Conservation (phyloP, 1,284 basidiomycete species). For the Flammula alnicola region DNA sequence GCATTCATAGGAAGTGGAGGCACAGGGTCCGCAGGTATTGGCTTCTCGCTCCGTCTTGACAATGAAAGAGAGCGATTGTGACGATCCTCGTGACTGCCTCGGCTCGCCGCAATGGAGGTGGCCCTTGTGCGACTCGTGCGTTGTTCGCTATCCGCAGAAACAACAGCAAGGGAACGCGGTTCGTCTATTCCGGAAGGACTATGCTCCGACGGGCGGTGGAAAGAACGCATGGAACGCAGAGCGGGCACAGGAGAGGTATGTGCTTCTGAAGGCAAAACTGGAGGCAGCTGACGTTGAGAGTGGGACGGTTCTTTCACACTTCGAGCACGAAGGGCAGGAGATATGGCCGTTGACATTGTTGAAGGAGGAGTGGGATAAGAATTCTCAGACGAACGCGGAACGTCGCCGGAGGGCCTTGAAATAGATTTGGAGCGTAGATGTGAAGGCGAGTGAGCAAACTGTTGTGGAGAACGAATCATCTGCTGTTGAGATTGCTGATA, state of each 20-base stretch:
- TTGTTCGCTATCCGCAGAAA: constrained; percentile 35
- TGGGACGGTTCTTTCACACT: constrained; percentile 22
- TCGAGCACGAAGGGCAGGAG: constrained; percentile 17
- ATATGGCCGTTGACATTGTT: constrained; percentile 4
- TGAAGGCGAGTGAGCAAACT: constrained; percentile 13
- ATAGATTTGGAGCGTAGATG: constrained; percentile 16
- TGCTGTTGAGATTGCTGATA: constrained; percentile 13
- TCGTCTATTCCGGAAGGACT: constrained; percentile 31
- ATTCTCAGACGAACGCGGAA: constrained; percentile 15
- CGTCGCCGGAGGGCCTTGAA: constrained; percentile 24
- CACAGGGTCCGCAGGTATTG: constrained; percentile 26
- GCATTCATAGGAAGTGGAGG: constrained; percentile 23
- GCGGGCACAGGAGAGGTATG: constrained; percentile 10
- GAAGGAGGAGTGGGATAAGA: constrained; percentile 9
- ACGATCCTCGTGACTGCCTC: constrained; percentile 1
- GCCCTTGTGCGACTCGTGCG: constrained; percentile 26
- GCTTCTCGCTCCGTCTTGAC: constrained; percentile 6
- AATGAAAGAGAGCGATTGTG: constrained; percentile 10
- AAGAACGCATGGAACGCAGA: constrained; percentile 59
- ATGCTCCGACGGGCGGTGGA: constrained; percentile 48
- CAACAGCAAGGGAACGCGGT: constrained; percentile 29
- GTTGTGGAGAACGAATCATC: too few species aligned
- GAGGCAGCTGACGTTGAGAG: constrained; percentile 5
- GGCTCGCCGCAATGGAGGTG: background rate
- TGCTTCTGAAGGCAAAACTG: constrained; percentile 4